Evolutionary conservation across 2,329 filamentous ascomycete species (phyloP).

Genomic region (Trichoderma sp.): DNA sequence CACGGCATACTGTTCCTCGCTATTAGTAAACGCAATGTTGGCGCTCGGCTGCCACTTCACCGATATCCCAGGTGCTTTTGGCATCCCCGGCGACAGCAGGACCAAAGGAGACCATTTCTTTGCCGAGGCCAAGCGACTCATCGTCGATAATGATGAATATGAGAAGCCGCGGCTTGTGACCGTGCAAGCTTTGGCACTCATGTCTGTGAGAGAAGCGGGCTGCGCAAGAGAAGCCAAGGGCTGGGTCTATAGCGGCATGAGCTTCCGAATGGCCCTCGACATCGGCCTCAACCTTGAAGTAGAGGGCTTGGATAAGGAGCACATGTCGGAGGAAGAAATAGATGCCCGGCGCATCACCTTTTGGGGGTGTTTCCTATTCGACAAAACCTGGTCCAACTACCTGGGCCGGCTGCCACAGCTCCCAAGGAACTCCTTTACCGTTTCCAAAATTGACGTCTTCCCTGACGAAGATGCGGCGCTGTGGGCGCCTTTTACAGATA

Average conservation of each 20-base stretch:
- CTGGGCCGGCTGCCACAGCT: conserved; percentile 87
- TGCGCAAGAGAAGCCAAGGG: conserved; percentile 92
- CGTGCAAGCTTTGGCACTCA: conserved; percentile 87
- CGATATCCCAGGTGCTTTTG: conserved; percentile 68
- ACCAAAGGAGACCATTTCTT: conserved; percentile 97
- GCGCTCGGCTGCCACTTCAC: conserved; percentile 94
- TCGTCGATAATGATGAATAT: conserved; percentile 89
- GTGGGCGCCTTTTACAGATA: conserved; percentile 89
- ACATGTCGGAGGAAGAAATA: conserved; percentile 75
- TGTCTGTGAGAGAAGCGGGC: conserved; percentile 94
- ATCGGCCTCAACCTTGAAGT: conserved; percentile 87
- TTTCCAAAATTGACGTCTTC: conserved; percentile 87
- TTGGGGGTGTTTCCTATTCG: conserved; percentile 97
- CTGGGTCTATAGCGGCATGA: conserved; percentile 98
- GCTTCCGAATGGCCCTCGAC: conserved; percentile 95
- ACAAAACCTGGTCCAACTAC: conserved; percentile 99
- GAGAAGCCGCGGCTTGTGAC: conserved; percentile 85
- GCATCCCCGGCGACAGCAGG: conserved; percentile 68
- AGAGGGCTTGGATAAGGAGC: conserved; percentile 58
- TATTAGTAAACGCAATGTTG: conserved; percentile 92
- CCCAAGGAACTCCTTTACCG: conserved; percentile 73
- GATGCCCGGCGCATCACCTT: conserved; percentile 91
- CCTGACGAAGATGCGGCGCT: conserved; percentile 79
- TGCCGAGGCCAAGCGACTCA: conserved; percentile 83
- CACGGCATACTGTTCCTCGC: conserved; percentile 74